Conservation (phyloP, 306 rosid species). For the Astragalus membranaceus region DNA sequence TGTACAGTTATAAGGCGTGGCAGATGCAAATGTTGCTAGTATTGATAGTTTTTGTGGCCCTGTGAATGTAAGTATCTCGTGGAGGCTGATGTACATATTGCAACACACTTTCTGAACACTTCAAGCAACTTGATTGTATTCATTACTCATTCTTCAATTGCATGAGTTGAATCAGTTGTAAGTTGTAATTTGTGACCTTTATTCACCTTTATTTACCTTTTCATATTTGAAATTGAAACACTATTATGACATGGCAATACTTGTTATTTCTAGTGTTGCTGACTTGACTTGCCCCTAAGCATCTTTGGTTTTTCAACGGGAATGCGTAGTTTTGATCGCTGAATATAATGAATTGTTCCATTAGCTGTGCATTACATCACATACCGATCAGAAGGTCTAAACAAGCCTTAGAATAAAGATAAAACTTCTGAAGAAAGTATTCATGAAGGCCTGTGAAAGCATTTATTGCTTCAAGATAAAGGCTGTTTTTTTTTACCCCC, state of each 20-base stretch:
- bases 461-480: too few relatives aligned
- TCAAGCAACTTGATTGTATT: not conserved
- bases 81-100: not conserved
- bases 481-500: too few relatives aligned
- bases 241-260: too few relatives aligned
- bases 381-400: too few relatives aligned
- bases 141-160: not conserved
- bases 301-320: not conserved
- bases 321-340: not conserved
- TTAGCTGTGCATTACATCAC: too few relatives aligned
- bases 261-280: not conserved
- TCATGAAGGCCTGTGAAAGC: not conserved
- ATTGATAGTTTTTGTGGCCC: slow-evolving; percentile 2
- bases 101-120: not conserved
- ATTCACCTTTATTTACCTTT: not conserved
- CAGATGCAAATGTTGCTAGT: not conserved
- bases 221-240: too few relatives aligned
- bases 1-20: slow-evolving; percentile 2
- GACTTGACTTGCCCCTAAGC: not conserved
- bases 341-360: too few relatives aligned
- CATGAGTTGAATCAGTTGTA: not conserved
- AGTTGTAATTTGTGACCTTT: not conserved
- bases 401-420: not conserved
- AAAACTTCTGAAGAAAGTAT: not conserved
- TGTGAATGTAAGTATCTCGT: not conserved